Percentiles rank a stretch among this genome's conserved stretches.
Evolutionary conservation across 805 yeast species (phyloP).

Genomic region (Candida chilensis): DNA sequence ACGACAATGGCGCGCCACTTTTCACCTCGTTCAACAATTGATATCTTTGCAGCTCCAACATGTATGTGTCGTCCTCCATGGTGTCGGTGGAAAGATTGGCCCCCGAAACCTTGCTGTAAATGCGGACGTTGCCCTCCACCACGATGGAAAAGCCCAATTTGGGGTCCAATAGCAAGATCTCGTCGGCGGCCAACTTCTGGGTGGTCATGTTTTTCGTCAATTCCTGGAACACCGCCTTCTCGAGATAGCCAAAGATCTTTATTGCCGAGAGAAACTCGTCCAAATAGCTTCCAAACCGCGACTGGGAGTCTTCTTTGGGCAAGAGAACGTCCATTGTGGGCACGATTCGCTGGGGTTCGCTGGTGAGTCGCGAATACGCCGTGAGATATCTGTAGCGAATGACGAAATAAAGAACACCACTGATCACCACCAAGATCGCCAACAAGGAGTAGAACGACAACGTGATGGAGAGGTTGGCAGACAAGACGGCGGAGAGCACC

Average conservation of each 20-base stretch:
- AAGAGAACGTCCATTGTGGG: constrained; percentile 38
- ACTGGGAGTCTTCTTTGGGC: constrained; percentile 19
- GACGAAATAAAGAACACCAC: constrained; percentile 29
- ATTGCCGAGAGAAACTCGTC: constrained; percentile 89
- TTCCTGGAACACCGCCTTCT: constrained; percentile 85
- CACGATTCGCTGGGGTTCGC: constrained; percentile 30
- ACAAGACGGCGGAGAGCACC: no score
- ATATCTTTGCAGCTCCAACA: constrained; percentile 50
- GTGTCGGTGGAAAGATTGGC: constrained; percentile 5
- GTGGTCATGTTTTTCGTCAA: constrained; percentile 89
- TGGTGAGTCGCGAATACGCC: constrained; percentile 47
- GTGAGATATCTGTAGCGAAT: constrained; percentile 59
- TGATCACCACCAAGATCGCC: constrained; percentile 15
- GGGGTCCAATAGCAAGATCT: constrained; percentile 64
- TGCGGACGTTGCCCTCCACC: constrained; percentile 83
- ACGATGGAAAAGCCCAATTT: constrained; percentile 83
- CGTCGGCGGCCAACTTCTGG: constrained; percentile 70
- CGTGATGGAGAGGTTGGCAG: constrained; percentile 39
- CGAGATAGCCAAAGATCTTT: constrained; percentile 89
- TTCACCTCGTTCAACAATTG: constrained; percentile 75
- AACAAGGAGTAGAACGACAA: constrained; percentile 40
- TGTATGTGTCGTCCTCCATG: constrained; percentile 26
- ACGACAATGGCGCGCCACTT: constrained; percentile 77
- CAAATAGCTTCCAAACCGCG: constrained; percentile 54
- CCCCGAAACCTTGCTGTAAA: constrained; percentile 48